A percentile compares a stretch with the other conserved stretches of the same genome.
Conservation (phyloP, 306 rosid species). For the Clitoria ternatea region DNA sequence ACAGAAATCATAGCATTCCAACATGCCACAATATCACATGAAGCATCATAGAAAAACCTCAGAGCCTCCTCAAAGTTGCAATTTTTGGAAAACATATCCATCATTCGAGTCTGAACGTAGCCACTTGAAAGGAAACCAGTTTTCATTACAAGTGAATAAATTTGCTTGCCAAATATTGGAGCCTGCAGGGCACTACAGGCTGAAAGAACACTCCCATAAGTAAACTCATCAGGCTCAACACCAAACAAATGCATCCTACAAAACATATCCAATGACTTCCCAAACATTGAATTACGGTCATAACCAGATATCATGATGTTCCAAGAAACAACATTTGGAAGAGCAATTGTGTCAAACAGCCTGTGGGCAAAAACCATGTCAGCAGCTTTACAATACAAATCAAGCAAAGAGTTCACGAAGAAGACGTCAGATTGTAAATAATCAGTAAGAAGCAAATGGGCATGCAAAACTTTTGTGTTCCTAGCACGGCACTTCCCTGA, state of each 20-base stretch:
- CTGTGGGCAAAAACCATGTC: slow-evolving; percentile 20
- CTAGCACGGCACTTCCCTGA: slow-evolving; percentile 11
- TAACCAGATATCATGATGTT: slow-evolving; percentile 68
- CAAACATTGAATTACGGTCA: slow-evolving; percentile 29
- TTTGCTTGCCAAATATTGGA: slow-evolving; percentile 37
- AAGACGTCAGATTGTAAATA: slow-evolving; percentile 40
- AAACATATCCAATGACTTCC: slow-evolving; percentile 49
- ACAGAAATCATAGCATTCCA: slow-evolving; percentile 51
- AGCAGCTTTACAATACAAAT: slow-evolving; percentile 20
- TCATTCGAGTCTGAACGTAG: slow-evolving; percentile 35
- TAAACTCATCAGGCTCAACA: slow-evolving; percentile 37
- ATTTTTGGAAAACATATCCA: slow-evolving; percentile 29
- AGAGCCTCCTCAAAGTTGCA: slow-evolving; percentile 31
- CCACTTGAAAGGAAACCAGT: slow-evolving; percentile 21
- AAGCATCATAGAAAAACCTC: slow-evolving; percentile 45
- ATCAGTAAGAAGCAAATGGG: slow-evolving; percentile 38
- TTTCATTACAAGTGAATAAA: slow-evolving; percentile 21
- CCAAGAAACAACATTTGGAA: slow-evolving; percentile 61
- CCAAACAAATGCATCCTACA: slow-evolving; percentile 48
- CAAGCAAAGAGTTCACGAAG: slow-evolving; percentile 30
- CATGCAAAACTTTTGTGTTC: slow-evolving; percentile 43
- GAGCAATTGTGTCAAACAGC: slow-evolving; percentile 27
- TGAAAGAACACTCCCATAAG: slow-evolving; percentile 65
- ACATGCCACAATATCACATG: slow-evolving; percentile 48
- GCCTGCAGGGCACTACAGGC: slow-evolving; percentile 54